Evolutionary conservation across 495 filamentous ascomycete genomes (phyloP), one percentile per base, ranked within the genome.

Genomic region (Aspergillus olivimuriae): DNA sequence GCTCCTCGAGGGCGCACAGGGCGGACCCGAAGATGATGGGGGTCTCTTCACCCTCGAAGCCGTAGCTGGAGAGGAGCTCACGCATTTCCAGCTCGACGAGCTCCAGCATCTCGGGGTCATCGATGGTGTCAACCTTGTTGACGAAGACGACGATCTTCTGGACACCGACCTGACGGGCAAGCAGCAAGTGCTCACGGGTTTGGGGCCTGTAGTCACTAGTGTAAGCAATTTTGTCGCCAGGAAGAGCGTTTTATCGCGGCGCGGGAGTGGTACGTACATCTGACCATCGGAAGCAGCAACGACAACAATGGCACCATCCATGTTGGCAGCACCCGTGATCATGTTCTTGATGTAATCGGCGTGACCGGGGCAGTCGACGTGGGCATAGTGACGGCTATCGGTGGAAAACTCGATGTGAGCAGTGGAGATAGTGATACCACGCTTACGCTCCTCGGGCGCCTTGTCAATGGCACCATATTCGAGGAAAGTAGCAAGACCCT

Each of bases 341-440:
- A 96, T 96, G 81, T 98, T 98, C 82, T 98, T 98, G 72, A 98
- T 96, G 77, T 97, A 98, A 88, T 98, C 92, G 62, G 92, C 92
- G 81, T 98, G 92, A 68, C 92, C 92, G 42, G 92, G 92, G 68
- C 92, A 98, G 80, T 98, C 92, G 73, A 98, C 92, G 80, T 98
- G 92, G 57, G 92, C 89, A 73, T 98, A 98, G 73, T 98, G 92
- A 52, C 94, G 81, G 53, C 63, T 64, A 4, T 94, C 85, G 61
- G 92, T 97, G 57, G 84, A 74, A 70, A 96, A 98, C 74, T 98
- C 92, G 70, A 98, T 94, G 73, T 98, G 92, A 49, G 92, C 88
- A 31, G 91, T 88, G 36, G 92, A 87, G 72, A 98, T 98, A 60
- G 92, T 98, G 69, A 98, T 98, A 83, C 92, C 92, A 81, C 92